Evolutionary conservation across 345 rosid genomes (phyloP).

Genomic region (Anastatica hierochuntica): DNA sequence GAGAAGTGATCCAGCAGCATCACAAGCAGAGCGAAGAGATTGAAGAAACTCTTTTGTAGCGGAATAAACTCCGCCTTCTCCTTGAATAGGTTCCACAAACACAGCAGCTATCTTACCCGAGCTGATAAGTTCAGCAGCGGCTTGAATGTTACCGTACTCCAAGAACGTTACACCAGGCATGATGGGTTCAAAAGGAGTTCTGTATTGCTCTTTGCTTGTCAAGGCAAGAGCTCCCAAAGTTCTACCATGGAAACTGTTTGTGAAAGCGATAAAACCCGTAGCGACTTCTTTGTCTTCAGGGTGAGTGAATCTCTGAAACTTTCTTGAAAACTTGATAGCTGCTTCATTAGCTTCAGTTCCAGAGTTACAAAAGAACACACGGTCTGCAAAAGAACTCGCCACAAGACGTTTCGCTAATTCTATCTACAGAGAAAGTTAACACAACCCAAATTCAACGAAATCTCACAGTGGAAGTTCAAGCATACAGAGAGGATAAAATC

Average conservation of each 20-base stretch:
- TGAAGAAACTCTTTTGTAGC: conserved; percentile 71
- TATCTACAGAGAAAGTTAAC: conserved; percentile 47
- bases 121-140: conserved; percentile 42
- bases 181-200: conserved; percentile 86
- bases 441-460: too few relatives aligned
- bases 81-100: conserved; percentile 91
- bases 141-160: conserved; percentile 68
- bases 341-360: conserved; percentile 98
- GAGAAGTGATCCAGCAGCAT: conserved; percentile 71
- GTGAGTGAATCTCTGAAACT: conserved; percentile 56
- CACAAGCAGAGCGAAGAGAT: conserved; percentile 64
- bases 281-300: conserved; percentile 50
- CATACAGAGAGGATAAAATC: too few relatives aligned
- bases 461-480: too few relatives aligned
- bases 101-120: conserved; percentile 71
- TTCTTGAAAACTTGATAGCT: conserved; percentile 85
- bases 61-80: conserved; percentile 88
- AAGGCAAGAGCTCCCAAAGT: conserved; percentile 88
- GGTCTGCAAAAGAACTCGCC: conserved; percentile 65
- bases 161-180: conserved; percentile 94
- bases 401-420: conserved; percentile 78
- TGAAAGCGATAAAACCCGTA: conserved; percentile 60
- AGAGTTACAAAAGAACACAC: conserved; percentile 76
- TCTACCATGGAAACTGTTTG: conserved; percentile 89
- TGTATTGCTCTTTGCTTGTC: conserved; percentile 82